phyloP scores from a whole-genome alignment of 208 protist genomes.

The Acanthamoeba quina region DNA sequence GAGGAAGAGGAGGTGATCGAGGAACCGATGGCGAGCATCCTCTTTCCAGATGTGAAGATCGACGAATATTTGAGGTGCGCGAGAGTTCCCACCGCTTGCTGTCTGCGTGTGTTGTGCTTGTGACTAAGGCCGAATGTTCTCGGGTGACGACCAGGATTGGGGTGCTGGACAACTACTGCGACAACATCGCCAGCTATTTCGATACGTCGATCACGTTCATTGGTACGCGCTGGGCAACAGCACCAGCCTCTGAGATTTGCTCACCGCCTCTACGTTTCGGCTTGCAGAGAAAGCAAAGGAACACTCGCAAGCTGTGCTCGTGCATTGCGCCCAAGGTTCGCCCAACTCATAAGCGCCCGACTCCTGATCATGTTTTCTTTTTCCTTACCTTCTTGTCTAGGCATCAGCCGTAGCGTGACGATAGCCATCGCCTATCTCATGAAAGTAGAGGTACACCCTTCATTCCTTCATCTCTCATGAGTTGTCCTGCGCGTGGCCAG shows the following conservation, averaged over 20 bases:
- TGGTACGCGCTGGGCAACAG: background rate
- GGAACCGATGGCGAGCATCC: background rate
- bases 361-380: background rate
- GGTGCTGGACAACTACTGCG: slow-evolving; percentile 36
- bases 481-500: too few species aligned
- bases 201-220: background rate
- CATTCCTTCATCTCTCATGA: background rate
- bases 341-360: background rate
- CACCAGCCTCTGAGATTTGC: background rate
- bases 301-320: background rate
- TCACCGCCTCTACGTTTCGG: background rate
- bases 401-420: background rate
- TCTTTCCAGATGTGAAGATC: slow-evolving; percentile 36
- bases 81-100: background rate
- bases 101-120: background rate
- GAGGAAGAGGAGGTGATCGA: background rate
- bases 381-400: background rate
- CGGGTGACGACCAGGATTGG: background rate
- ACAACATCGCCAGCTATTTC: background rate
- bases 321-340: slow-evolving; percentile 9
- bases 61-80: background rate
- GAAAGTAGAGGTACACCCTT: background rate
- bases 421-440: slow-evolving; percentile 24
- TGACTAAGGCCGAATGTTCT: background rate
- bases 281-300: background rate